phyloP scores from a whole-genome alignment of 2,329 filamentous ascomycete genomes.

The Diaporthe humulicola region DNA sequence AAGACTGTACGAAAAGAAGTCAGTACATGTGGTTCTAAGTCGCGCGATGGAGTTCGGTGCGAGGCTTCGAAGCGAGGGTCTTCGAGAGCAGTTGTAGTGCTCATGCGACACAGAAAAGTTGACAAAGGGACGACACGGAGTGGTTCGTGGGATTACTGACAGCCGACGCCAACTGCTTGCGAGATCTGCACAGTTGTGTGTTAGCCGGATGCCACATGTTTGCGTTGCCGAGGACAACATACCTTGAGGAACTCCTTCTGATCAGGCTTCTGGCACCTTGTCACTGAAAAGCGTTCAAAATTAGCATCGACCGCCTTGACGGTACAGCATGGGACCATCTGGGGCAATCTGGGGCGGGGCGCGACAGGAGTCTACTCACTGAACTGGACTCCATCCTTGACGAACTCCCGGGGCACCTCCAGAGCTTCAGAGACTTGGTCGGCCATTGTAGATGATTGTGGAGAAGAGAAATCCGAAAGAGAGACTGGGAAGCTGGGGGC shows the following conservation, averaged over 20 bases:
- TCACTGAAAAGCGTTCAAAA: constrained; percentile 33
- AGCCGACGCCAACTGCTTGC: constrained; percentile 75
- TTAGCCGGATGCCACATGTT: constrained; percentile 1
- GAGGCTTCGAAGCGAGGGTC: neutral
- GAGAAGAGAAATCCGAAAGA: neutral
- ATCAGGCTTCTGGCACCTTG: constrained; percentile 55
- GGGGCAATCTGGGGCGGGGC: too few relatives aligned
- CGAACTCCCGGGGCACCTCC: constrained; percentile 76
- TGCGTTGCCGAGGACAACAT: constrained; percentile 44
- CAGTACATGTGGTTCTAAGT: constrained; percentile 6
- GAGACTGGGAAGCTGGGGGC: constrained; percentile 1
- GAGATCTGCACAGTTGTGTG: constrained; percentile 50
- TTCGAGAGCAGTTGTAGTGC: neutral
- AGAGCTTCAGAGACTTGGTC: constrained; percentile 79
- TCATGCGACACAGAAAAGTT: neutral
- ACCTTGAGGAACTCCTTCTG: constrained; percentile 66
- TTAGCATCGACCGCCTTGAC: constrained; percentile 34
- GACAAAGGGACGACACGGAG: neutral
- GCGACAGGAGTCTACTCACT: constrained; percentile 55
- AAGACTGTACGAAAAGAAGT: constrained; percentile 56
- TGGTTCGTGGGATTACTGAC: constrained; percentile 32
- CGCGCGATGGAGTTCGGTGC: neutral
- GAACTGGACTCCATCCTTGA: constrained; percentile 73
- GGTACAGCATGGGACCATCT: constrained; percentile 51
- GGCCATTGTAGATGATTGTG: constrained; percentile 61